Evolutionary conservation across 2,329 filamentous ascomycete species (phyloP), one percentile per base, ranked within the genome.

Genomic region (Dothiorella sarmentorum): DNA sequence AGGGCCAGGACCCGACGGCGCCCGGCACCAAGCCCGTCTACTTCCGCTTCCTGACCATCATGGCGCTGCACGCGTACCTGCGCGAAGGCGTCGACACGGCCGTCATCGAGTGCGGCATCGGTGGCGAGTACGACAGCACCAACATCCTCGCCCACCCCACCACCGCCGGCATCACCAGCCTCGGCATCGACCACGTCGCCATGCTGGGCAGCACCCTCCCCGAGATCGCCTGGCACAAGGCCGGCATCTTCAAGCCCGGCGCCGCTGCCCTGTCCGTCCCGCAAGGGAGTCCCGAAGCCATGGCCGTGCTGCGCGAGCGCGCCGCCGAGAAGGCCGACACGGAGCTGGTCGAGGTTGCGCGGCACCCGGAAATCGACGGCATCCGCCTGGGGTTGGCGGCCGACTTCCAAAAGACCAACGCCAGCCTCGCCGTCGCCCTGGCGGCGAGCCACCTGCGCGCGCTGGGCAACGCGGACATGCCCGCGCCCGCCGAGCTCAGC

Each of bases 21-120:
- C 75, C 77, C 0, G 75, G 73, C 1, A 83, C 84, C 1, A 96
- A 95, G 71, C 94, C 94, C 0, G 89, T 91, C 53, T 97, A 95
- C 73, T 97, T 97, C 72, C 87, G 93, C 26, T 97, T 90, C 69
- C 73, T 99, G 68, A 97, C 93, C 0, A 80, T 99, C 35, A 82
- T 97, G 76, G 92, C 92, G 1, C 84, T 96, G 66, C 91, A 96
- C 67, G 82, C 87, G 1, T 99, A 96, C 66, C 68, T 95, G 24
- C 73, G 80, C 47, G 88, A 94, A 70, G 86, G 87, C 1, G 86
- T 97, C 0, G 80, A 86, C 62, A 85, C 85, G 17, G 92, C 91
- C 0, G 85, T 97, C 9, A 82, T 97, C 31, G 94, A 99, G 75
- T 96, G 91, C 67, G 94, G 94, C 0, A 95, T 97, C 63, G 94